Conservation (phyloP, 2,329 filamentous ascomycete species). For the Cladosporium sp. region DNA sequence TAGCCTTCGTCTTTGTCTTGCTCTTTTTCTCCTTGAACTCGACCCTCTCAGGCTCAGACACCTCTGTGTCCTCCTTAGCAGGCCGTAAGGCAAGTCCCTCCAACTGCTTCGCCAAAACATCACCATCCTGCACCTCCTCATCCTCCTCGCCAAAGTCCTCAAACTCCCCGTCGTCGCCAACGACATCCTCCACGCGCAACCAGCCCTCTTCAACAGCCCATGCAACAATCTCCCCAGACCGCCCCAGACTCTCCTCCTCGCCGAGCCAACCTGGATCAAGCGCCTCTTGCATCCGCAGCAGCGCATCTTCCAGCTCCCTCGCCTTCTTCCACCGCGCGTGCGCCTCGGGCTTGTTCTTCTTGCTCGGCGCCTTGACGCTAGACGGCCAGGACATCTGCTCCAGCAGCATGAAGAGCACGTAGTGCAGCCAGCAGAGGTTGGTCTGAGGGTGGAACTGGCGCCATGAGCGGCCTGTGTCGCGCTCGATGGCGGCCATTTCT, state of each 20-base stretch:
- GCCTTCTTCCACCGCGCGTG: constrained; percentile 36
- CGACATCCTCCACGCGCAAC: constrained; percentile 38
- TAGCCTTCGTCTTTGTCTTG: neutral
- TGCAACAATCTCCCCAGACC: constrained; percentile 34
- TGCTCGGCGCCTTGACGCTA: constrained; percentile 21
- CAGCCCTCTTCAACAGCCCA: constrained; percentile 38
- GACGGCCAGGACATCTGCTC: constrained; percentile 40
- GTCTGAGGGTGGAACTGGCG: constrained; percentile 58
- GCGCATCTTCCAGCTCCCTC: constrained; percentile 38
- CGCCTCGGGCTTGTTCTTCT: constrained; percentile 23
- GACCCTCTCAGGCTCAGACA: neutral
- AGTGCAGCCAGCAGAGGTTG: constrained; percentile 65
- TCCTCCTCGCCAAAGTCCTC: constrained; percentile 5
- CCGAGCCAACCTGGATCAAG: constrained; percentile 39
- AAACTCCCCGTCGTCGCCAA: constrained; percentile 29
- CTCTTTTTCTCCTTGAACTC: neutral
- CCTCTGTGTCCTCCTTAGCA: neutral
- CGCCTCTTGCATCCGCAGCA: constrained; percentile 40
- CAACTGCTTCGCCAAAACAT: constrained; percentile 6
- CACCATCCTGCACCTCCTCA: neutral
- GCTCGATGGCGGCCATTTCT: constrained; percentile 22
- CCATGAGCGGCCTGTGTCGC: constrained; percentile 44
- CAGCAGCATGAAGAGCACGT: constrained; percentile 59
- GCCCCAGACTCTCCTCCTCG: constrained; percentile 25
- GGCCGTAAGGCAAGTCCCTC: constrained; percentile 2